Evolutionary conservation across 495 filamentous ascomycete genomes (phyloP).

Genomic region (Aspergillus panamensis): DNA sequence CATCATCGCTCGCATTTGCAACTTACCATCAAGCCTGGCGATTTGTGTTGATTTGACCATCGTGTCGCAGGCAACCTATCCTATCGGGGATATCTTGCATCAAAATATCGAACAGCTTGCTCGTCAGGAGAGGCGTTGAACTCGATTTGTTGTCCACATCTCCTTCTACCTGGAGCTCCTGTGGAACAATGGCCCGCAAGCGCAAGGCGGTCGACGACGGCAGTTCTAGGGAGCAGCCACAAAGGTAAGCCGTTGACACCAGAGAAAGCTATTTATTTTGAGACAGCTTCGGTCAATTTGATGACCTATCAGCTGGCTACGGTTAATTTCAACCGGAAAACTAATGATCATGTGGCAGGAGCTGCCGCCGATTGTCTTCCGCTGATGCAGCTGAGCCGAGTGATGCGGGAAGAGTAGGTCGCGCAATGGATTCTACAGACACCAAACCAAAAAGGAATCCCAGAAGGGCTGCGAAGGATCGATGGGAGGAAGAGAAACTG

Average conservation of each 20-base stretch:
- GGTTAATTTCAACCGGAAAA: constrained; percentile 11
- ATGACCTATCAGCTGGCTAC: neutral
- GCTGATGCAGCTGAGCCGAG: constrained; percentile 17
- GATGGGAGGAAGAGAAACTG: constrained; percentile 49
- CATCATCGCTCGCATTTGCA: neutral
- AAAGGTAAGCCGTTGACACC: constrained; percentile 15
- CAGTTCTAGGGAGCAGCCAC: constrained; percentile 26
- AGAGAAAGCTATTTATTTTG: neutral
- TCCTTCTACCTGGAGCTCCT: constrained; percentile 12
- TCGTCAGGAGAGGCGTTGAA: neutral
- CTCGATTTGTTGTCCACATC: constrained; percentile 9
- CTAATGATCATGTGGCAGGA: constrained; percentile 11
- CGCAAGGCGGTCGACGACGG: constrained; percentile 36
- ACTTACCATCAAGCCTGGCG: constrained; percentile 84
- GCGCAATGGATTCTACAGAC: constrained; percentile 23
- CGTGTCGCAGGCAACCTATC: constrained; percentile 19
- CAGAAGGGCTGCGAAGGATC: constrained; percentile 32
- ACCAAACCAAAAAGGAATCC: constrained; percentile 33
- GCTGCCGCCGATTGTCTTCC: constrained; percentile 1
- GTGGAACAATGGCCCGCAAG: constrained; percentile 28
- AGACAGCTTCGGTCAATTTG: neutral
- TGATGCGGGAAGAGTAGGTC: constrained; percentile 22
- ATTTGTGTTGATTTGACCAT: constrained; percentile 98
- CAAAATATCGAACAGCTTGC: neutral
- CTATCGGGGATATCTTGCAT: neutral